These are phyloP conservation scores for Pseudovirgaria hyperparasitica DNA, from an alignment of 2,329 filamentous ascomycete species.

Conservation along the genomic window DNA sequence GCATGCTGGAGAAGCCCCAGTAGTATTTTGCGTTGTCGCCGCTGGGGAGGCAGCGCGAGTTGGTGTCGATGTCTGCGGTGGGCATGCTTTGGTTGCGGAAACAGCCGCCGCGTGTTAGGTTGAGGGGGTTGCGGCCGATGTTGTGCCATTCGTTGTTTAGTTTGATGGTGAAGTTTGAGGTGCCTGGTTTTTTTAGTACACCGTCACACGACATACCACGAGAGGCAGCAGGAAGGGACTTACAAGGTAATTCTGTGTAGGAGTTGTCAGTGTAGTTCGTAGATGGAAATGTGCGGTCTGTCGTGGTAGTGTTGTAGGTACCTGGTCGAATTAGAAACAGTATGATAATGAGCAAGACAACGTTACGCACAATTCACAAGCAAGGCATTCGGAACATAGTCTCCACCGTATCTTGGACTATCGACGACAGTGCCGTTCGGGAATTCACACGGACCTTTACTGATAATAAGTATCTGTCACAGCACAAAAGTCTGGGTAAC, in stretches of 20 bases:
- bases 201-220: too few species aligned
- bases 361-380: too few species aligned
- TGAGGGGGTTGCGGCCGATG: slow-evolving; percentile 4
- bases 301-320: neutral
- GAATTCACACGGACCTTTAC: neutral
- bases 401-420: neutral
- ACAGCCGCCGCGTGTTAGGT: slow-evolving; percentile 9
- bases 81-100: slow-evolving; percentile 9
- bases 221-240: too few species aligned
- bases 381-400: too few species aligned
- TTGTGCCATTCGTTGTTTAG: slow-evolving; percentile 9
- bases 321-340: neutral
- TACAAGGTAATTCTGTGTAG: neutral
- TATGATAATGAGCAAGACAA: neutral
- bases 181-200: too few species aligned
- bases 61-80: slow-evolving; percentile 2
- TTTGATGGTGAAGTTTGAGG: slow-evolving; percentile 6
- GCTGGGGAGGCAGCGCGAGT: slow-evolving; percentile 16
- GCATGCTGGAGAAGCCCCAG: slow-evolving; percentile 26
- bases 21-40: slow-evolving; percentile 14
- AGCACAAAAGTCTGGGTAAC: too few species aligned
- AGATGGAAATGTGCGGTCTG: neutral
- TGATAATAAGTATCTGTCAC: neutral
- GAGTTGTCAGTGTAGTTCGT: neutral
- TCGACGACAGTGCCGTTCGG: slow-evolving; percentile 1